Percentiles rank a stretch among this genome's conserved stretches.
Conservation (phyloP, 2,329 filamentous ascomycete genomes). For the Lecanoromycetidae sp. region DNA sequence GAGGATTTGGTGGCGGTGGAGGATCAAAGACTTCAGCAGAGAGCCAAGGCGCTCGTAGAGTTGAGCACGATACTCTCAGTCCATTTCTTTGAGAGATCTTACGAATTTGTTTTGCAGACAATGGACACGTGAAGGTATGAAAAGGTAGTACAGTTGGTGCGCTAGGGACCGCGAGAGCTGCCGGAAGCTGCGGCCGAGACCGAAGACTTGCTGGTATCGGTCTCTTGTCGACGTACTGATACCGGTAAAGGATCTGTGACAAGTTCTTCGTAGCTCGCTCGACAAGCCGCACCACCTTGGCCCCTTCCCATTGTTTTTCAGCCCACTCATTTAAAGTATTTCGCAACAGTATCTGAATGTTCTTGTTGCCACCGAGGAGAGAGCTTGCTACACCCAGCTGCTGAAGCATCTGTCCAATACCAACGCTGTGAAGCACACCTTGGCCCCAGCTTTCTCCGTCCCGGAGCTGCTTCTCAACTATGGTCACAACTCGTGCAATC, state of each 20-base stretch:
- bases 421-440: constrained; percentile 50
- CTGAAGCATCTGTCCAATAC: constrained; percentile 33
- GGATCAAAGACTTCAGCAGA: constrained; percentile 70
- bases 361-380: constrained; percentile 12
- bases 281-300: constrained; percentile 66
- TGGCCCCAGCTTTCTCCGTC: constrained; percentile 81
- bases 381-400: constrained; percentile 2
- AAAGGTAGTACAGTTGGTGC: constrained; percentile 93
- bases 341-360: constrained; percentile 23
- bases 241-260: constrained; percentile 77
- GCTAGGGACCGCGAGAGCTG: constrained; percentile 61
- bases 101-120: constrained; percentile 82
- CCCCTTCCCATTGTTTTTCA: constrained; percentile 74
- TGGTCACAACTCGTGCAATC: constrained; percentile 79
- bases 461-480: constrained; percentile 74
- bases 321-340: constrained; percentile 47
- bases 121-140: constrained; percentile 90
- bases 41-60: constrained; percentile 76
- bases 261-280: constrained; percentile 71
- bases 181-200: constrained; percentile 59
- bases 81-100: constrained; percentile 93
- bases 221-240: constrained; percentile 55
- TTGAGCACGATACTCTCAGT: constrained; percentile 81
- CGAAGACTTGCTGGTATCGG: constrained; percentile 51
- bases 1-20: constrained; percentile 66